Percentiles rank a stretch among this genome's conserved stretches.
phyloP scores from a whole-genome alignment of 2,329 filamentous ascomycete genomes.

The Thermochaetoides dissita region DNA sequence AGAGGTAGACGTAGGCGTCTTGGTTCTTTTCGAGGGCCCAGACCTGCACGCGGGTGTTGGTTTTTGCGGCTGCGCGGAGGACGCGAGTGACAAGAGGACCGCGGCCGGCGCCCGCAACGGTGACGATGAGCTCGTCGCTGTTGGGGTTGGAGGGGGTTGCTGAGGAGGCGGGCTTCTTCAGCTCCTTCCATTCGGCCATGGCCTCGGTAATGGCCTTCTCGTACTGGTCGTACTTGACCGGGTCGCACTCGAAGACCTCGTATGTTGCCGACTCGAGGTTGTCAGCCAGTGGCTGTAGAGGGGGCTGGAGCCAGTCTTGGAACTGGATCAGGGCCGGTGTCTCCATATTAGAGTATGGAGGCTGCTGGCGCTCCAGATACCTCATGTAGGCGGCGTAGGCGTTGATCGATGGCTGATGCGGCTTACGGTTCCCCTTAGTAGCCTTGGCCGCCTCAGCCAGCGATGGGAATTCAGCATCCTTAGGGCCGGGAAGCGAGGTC shows the following conservation, averaged over 20 bases:
- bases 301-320: slow-evolving; percentile 94
- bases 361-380: slow-evolving; percentile 72
- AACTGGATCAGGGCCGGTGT: slow-evolving; percentile 39
- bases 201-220: slow-evolving; percentile 72
- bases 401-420: slow-evolving; percentile 18
- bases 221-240: slow-evolving; percentile 95
- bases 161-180: slow-evolving; percentile 61
- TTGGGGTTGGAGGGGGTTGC: slow-evolving; percentile 19
- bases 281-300: slow-evolving; percentile 84
- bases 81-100: slow-evolving; percentile 84
- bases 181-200: slow-evolving; percentile 60
- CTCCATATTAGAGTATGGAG: slow-evolving; percentile 40
- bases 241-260: slow-evolving; percentile 96
- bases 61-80: slow-evolving; percentile 61
- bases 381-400: slow-evolving; percentile 64
- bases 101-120: slow-evolving; percentile 84
- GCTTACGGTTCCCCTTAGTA: slow-evolving; percentile 31
- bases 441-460: slow-evolving; percentile 47
- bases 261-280: slow-evolving; percentile 96
- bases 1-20: slow-evolving; percentile 86
- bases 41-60: slow-evolving; percentile 65
- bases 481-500: slow-evolving; percentile 19
- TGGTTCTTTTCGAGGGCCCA: slow-evolving; percentile 98
- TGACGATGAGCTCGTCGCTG: slow-evolving; percentile 50
- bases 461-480: slow-evolving; percentile 46